Evolutionary conservation across 371 early-diverging fungal genomes (phyloP).

Genomic region (Saksenaea vasiformis): DNA sequence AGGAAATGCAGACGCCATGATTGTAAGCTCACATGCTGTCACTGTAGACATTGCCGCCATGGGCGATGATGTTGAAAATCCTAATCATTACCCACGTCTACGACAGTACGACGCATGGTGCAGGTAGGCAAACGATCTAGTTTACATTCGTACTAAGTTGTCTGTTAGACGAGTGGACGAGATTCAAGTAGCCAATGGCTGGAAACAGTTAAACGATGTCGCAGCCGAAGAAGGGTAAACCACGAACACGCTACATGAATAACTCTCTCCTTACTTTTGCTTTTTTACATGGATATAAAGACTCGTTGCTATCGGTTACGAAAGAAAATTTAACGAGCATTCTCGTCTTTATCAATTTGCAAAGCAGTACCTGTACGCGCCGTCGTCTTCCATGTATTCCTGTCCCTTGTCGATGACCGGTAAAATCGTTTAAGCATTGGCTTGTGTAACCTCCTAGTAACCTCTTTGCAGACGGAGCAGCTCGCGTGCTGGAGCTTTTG

Average conservation of each 20-base stretch:
- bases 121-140: slow-evolving; percentile 22
- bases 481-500: slow-evolving; percentile 58
- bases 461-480: slow-evolving; percentile 54
- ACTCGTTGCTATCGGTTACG: slow-evolving; percentile 66
- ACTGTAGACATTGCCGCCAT: slow-evolving; percentile 29
- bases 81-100: slow-evolving; percentile 59
- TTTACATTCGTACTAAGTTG: neutral
- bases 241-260: neutral
- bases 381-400: slow-evolving; percentile 54
- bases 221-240: slow-evolving; percentile 61
- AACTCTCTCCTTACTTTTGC: neutral
- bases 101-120: slow-evolving; percentile 73
- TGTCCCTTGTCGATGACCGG: slow-evolving; percentile 77
- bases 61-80: slow-evolving; percentile 42
- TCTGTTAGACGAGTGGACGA: slow-evolving; percentile 57
- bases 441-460: neutral
- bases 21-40: neutral
- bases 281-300: slow-evolving; percentile 11
- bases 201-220: slow-evolving; percentile 60
- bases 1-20: neutral
- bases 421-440: neutral
- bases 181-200: slow-evolving; percentile 56
- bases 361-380: slow-evolving; percentile 62
- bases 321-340: slow-evolving; percentile 51
- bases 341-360: slow-evolving; percentile 68